These are phyloP conservation scores for Camellia oleifera DNA, from an alignment of 179 eudicot species.

Conservation along the genomic window DNA sequence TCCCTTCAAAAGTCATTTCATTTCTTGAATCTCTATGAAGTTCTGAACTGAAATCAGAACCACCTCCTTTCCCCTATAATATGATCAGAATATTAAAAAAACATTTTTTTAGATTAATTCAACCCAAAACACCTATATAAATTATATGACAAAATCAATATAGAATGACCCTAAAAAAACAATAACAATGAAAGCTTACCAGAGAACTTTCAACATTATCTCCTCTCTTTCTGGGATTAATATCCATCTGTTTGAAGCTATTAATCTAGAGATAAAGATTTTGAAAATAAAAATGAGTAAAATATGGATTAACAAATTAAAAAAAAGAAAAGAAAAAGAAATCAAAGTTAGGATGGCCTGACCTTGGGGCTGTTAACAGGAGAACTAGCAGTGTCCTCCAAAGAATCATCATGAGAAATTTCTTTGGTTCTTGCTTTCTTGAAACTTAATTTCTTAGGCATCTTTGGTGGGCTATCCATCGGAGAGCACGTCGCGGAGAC, in stretches of 20 bases:
- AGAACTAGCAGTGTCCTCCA: conserved; percentile 78
- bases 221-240: conserved; percentile 28
- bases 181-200: conserved; percentile 11
- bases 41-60: conserved; percentile 5
- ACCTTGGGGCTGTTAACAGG: conserved; percentile 78
- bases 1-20: conserved; percentile 11
- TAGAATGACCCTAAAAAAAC: background rate
- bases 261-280: conserved; percentile 23
- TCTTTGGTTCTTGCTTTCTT: conserved; percentile 36
- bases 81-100: conserved; percentile 22
- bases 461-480: background rate
- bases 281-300: background rate
- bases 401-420: conserved; percentile 51
- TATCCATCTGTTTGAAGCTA: conserved; percentile 32
- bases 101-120: background rate
- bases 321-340: background rate
- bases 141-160: background rate
- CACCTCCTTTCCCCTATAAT: conserved; percentile 15
- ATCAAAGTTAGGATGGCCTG: background rate
- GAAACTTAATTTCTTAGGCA: conserved; percentile 34
- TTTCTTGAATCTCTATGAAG: background rate
- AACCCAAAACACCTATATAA: background rate
- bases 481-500: background rate
- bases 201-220: conserved; percentile 18
- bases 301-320: too few species aligned